Evolutionary conservation across 495 filamentous ascomycete species (phyloP).

Genomic region (Penicillium herquei): DNA sequence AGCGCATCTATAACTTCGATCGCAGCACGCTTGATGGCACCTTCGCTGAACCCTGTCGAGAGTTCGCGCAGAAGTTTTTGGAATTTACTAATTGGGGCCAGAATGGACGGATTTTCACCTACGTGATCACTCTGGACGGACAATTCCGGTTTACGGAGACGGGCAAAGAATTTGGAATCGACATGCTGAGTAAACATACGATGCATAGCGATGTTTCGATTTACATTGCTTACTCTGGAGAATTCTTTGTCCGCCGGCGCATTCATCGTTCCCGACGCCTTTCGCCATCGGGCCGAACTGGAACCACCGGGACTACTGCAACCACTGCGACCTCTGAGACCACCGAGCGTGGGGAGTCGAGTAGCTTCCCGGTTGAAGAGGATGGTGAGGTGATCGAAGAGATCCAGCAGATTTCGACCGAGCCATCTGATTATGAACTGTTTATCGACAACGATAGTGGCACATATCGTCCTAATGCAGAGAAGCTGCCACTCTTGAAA

Average conservation of each 20-base stretch:
- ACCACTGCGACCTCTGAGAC: no score
- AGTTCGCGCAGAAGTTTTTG: constrained; percentile 74
- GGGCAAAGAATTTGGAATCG: constrained; percentile 90
- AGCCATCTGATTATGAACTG: constrained; percentile 75
- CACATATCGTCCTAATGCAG: constrained; percentile 83
- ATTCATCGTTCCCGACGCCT: constrained; percentile 38
- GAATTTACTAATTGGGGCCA: constrained; percentile 83
- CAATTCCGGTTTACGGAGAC: constrained; percentile 90
- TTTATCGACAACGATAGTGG: constrained; percentile 94
- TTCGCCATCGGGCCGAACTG: constrained; percentile 5
- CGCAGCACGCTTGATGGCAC: constrained; percentile 65
- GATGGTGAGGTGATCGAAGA: constrained; percentile 37
- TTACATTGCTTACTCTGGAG: constrained; percentile 87
- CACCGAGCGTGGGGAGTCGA: no score
- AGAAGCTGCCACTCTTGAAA: constrained; percentile 66
- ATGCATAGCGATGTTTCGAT: constrained; percentile 90
- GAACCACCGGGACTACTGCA: not conserved
- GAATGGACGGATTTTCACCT: constrained; percentile 85
- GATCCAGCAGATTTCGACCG: constrained; percentile 36
- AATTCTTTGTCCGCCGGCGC: constrained; percentile 84
- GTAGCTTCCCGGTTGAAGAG: constrained; percentile 40
- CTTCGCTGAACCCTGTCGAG: constrained; percentile 54
- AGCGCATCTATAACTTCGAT: constrained; percentile 84
- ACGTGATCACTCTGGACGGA: constrained; percentile 84
- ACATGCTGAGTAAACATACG: constrained; percentile 87